These are phyloP conservation scores for Aspergillus coremiiformis DNA, from an alignment of 495 filamentous ascomycete genomes.

Conservation along the genomic window DNA sequence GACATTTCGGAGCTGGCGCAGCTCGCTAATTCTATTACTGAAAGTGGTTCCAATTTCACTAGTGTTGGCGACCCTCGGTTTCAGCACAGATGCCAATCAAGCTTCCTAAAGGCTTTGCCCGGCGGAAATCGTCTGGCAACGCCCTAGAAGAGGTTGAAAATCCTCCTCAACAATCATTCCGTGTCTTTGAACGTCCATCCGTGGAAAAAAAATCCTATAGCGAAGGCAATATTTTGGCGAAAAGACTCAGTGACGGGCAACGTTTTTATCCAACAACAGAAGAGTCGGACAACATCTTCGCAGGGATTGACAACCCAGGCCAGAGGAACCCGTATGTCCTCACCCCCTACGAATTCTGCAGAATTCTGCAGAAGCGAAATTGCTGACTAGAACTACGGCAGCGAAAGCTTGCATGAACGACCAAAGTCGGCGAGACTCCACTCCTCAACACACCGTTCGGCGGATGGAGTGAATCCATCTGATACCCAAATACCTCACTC, in stretches of 20 bases:
- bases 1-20: constrained; percentile 7
- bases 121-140: constrained; percentile 63
- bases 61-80: constrained; percentile 5
- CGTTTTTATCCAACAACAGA: constrained; percentile 41
- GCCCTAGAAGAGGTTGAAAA: constrained; percentile 50
- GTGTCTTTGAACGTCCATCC: constrained; percentile 52
- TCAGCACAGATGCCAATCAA: constrained; percentile 56
- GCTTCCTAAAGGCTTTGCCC: constrained; percentile 55
- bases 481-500: constrained; percentile 46
- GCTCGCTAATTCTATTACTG: constrained; percentile 5
- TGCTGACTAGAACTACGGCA: constrained; percentile 44
- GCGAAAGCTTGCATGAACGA: constrained; percentile 58
- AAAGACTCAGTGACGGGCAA: constrained; percentile 32
- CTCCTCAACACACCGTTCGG: constrained; percentile 67
- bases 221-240: constrained; percentile 38
- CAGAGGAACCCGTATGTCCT: constrained; percentile 37
- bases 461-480: constrained; percentile 51
- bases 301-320: constrained; percentile 27
- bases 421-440: constrained; percentile 58
- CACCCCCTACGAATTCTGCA: constrained; percentile 15
- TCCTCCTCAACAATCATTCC: constrained; percentile 46
- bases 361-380: constrained; percentile 7
- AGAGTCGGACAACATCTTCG: constrained; percentile 45
- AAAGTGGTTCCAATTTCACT: constrained; percentile 11
- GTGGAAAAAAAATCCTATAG: constrained; percentile 42